Evolutionary conservation across 2,329 filamentous ascomycete genomes (phyloP), one percentile per base, ranked within the genome.

Genomic region (Phaeosphaeriaceae sp.): DNA sequence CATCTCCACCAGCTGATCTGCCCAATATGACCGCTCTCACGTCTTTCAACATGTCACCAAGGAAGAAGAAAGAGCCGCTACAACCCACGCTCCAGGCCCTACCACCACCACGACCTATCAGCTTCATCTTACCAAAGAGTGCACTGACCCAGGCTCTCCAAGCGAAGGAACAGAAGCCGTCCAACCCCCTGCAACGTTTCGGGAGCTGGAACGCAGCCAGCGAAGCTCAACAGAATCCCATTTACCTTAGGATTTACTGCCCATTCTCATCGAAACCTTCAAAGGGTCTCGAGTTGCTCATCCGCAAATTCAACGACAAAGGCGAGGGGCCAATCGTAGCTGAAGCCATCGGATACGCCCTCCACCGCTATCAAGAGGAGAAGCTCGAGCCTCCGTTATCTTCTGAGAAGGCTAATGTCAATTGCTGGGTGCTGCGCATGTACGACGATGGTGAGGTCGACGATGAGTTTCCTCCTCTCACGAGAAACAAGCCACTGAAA

Each of bases 371-470:
- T 73, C 86, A 87, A 48, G 89, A 93, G 67, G 91, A 93, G 72
- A 90, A 90, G 66, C 81, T 88, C 25, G 86, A 92, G 62, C 91
- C 91, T 3, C 73, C 84, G 0, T 80, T 95, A 10, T 80, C 87
- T 0, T 74, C 80, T 1, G 85, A 88, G 51, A 91, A 92, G 70
- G 81, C 88, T 52, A 92, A 91, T 66, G 89, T 93, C 66, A 94
- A 94, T 70, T 88, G 88, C 81, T 95, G 91, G 90, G 91, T 88
- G 22, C 79, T 96, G 55, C 86, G 91, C 42, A 93, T 96, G 88
- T 91, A 93, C 9, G 87, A 95, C 71, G 91, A 91, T 55, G 92
- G 90, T 49, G 91, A 95, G 70, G 88, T 94, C 1, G 91, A 96
- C 66, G 90, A 92, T 63, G 92, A 95, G 70, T 95, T 95, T 63